These are phyloP conservation scores for Aspergillus versicolor DNA, from an alignment of 2,329 filamentous ascomycete species.

Conservation along the genomic window DNA sequence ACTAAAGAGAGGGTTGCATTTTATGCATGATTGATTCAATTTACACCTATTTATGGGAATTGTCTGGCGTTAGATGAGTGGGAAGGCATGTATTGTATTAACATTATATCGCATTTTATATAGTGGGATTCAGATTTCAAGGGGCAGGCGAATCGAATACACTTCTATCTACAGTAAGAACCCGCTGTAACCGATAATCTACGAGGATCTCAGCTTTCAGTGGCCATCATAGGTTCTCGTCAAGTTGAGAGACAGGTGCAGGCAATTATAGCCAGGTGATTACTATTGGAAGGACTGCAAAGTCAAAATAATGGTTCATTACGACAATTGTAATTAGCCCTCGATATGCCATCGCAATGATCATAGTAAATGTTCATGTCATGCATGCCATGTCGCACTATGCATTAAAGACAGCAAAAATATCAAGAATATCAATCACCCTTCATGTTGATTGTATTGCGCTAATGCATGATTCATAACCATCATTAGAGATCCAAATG, in stretches of 20 bases:
- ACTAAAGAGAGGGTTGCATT: slow-evolving; percentile 18
- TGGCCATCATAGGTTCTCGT: no score
- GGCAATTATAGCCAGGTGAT: not conserved
- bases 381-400: not conserved
- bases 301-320: not conserved
- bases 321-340: not conserved
- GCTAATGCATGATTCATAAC: slow-evolving; percentile 12
- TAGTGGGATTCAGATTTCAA: not conserved
- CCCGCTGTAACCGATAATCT: no score
- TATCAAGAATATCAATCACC: not conserved
- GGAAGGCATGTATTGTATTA: not conserved
- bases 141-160: not conserved
- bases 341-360: slow-evolving; percentile 1
- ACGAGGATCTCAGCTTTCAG: no score
- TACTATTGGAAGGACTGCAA: not conserved
- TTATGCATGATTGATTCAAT: slow-evolving; percentile 17
- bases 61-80: not conserved
- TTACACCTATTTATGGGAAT: not conserved
- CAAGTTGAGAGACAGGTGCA: no score
- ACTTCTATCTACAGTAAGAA: no score
- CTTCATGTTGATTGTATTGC: slow-evolving; percentile 1
- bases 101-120: not conserved
- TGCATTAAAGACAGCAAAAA: not conserved
- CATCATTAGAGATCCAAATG: slow-evolving; percentile 12
- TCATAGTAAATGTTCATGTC: not conserved